A percentile compares a stretch with the other conserved stretches of the same genome.
These are phyloP conservation scores for Bassia scoparia DNA, from an alignment of 148 eudicot genomes.

Conservation along the genomic window DNA sequence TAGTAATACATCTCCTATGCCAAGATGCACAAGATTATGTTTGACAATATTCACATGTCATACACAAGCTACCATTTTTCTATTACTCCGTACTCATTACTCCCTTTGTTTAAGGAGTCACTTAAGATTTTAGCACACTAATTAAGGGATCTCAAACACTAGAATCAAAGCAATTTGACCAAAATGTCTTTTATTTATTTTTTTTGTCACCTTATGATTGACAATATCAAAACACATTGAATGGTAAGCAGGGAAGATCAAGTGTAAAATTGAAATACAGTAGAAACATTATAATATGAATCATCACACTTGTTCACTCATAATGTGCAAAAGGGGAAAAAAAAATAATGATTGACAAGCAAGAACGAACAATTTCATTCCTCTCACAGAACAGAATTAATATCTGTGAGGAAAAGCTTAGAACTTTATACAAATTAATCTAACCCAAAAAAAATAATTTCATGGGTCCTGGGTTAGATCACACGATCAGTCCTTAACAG, in stretches of 20 bases:
- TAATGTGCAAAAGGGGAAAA: not conserved
- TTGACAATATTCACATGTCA: conserved; percentile 1
- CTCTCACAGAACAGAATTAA: conserved; percentile 33
- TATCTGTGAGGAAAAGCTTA: conserved; percentile 37
- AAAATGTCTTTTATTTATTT: not conserved
- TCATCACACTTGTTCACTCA: no score
- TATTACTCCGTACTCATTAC: not conserved
- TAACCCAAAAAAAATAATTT: conserved; percentile 32
- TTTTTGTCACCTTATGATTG: not conserved
- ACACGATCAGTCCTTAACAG: conserved; percentile 1
- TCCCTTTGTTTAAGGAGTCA: not conserved
- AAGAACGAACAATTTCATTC: conserved; percentile 29
- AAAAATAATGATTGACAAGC: conserved; percentile 15
- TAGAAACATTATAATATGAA: no score
- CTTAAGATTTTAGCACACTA: not conserved
- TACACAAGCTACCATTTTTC: not conserved
- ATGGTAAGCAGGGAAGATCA: not conserved
- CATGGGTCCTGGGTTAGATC: conserved; percentile 26
- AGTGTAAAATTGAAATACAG: not conserved
- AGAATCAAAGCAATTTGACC: not conserved
- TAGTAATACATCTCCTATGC: conserved; percentile 5
- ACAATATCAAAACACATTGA: no score
- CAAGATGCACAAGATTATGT: no score
- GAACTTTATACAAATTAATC: conserved; percentile 24
- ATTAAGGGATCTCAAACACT: not conserved